Base-by-base conservation (phyloP, 352 stramenopile species). In the Phytophthora parvispora region DNA sequence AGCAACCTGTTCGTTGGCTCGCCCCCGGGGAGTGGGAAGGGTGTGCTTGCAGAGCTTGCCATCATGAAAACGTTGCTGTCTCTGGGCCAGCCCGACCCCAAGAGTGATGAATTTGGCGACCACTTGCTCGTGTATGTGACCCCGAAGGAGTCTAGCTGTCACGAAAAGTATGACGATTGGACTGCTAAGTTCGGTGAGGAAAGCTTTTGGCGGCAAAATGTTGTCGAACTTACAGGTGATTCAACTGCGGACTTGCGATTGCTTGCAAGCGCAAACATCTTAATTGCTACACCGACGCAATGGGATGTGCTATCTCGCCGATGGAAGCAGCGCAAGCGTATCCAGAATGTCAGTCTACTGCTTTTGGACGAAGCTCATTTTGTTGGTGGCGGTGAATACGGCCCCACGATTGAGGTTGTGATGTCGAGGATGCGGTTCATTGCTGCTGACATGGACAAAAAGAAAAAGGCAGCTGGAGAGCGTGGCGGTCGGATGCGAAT, bases 401-500 rank as follows among this genome's bases (percentile, higher is more conserved):
- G 89, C 9, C 94, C 97, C 15, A 98, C 93, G 12, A 94, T 99
- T 65, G 98, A 99, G 76, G 87, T 99, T 31, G 92, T 99, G 6
- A 94, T 99, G 67, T 99, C 96, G 15, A 84, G 98, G 16, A 99
- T 99, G 95, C 89, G 98, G 25, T 99, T 99, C 68, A 98, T 99
- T 50, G 93, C 92, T 31, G 97, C 92, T 18, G 83, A 95, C 55
- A 81, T 91, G 62, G 85, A 95, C 36, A 93, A 95, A 67, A 91
- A 91, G 64, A 80, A 77, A 25, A 84, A 80, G 38, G 74, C 60
- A 53, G 57, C 69, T 12, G 69, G 61, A 29, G 74, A 83, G 29
- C 60, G 76, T 15, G 69, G 63, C 13, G 48, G 73, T 20, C 68
- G 75, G 9, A 89, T 98, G 60, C 92, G 98, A 18, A 98, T 99